Evolutionary conservation across 768 basidiomycete genomes (phyloP), one percentile per base, ranked within the genome.

Genomic region (Hypholoma sublateritium): DNA sequence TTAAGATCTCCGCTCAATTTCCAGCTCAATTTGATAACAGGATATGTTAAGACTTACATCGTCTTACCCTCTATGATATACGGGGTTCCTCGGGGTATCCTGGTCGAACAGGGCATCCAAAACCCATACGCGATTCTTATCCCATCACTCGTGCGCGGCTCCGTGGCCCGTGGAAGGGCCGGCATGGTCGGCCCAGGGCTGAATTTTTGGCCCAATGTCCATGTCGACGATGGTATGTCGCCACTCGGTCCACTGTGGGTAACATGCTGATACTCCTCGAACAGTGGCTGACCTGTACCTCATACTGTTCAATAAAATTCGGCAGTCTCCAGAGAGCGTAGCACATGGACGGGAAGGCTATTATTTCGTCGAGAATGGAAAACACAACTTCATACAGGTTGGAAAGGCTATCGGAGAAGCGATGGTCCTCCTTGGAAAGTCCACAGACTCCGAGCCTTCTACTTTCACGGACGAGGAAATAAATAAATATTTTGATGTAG

Each of bases 31-130:
- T n/a, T 44, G n/a, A 37, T 53, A 37, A 17, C 7, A 80, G 83
- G 79, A 7, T 82, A 82, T 57, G 70, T 79, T 34, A 78, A 72
- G 57, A 74, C 72, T 3, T 79, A 82, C 66, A 77, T 84, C 2
- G 64, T 85, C 35, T 61, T 78, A 8, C 81, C 83, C 0, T 74
- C 78, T 0, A 83, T 83, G 0, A 82, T 90, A 25, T 89, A 81
- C 60, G 84, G 82, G 43, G 67, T 82, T 34, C 79, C 81, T 1
- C 63, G 60, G 4, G 77, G 76, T 6, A 67, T 62, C 7, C 71
- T 88, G n/a, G 77, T 79, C 39, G 75, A 81, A n/a, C 65, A 70
- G 5, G 83, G 80, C 4, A 70, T 88, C 34, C 74, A 79, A 32
- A 82, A 87, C 57, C 66, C 72, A 0, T 70, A 76, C 47, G 86